Evolutionary conservation across 495 filamentous ascomycete species (phyloP).

Genomic region (Opeltia flavorubescens): DNA sequence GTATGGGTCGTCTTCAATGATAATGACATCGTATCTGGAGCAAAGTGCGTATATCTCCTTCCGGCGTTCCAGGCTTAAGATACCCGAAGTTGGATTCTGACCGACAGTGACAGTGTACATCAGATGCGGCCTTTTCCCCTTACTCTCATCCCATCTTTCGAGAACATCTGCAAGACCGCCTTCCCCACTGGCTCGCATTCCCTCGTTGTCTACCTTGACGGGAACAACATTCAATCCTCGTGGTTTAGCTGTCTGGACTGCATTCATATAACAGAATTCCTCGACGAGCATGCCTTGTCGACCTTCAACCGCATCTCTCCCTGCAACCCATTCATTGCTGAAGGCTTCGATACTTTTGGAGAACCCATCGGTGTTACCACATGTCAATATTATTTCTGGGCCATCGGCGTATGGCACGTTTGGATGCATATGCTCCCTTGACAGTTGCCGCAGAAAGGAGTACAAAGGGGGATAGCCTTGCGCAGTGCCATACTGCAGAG

Average conservation of each 20-base stretch:
- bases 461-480: constrained; percentile 64
- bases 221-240: constrained; percentile 56
- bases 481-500: constrained; percentile 73
- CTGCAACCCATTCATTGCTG: constrained; percentile 56
- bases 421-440: constrained; percentile 61
- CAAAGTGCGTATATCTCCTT: constrained; percentile 71
- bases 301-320: constrained; percentile 47
- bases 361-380: constrained; percentile 75
- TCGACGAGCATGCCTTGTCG: constrained; percentile 63
- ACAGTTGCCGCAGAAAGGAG: constrained; percentile 63
- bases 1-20: constrained; percentile 91
- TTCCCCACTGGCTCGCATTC: constrained; percentile 52
- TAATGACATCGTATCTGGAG: constrained; percentile 75
- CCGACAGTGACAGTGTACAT: constrained; percentile 45
- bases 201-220: constrained; percentile 61
- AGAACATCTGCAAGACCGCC: constrained; percentile 68
- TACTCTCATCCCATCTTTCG: constrained; percentile 61
- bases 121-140: constrained; percentile 44
- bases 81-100: constrained; percentile 78
- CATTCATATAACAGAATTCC: constrained; percentile 63
- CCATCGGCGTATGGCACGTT: constrained; percentile 65
- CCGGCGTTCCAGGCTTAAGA: constrained; percentile 52
- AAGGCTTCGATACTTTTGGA: constrained; percentile 60
- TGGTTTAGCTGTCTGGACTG: constrained; percentile 50
- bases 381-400: constrained; percentile 62